Evolutionary conservation across 768 basidiomycete species (phyloP).

Genomic region (Imleria badia): DNA sequence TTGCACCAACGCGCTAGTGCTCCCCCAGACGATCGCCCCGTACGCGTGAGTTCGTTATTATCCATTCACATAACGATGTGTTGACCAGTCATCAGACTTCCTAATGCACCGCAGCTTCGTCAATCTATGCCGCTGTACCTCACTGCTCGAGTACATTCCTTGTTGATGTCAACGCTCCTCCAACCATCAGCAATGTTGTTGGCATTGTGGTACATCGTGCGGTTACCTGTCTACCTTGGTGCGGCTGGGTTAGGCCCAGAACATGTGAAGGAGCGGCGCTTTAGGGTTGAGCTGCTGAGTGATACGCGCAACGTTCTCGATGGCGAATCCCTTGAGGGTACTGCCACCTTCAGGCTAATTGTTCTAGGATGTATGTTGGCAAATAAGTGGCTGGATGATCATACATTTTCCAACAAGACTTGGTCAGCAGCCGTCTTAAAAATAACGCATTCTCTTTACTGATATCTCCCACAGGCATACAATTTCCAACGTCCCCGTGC

Average conservation of each 20-base stretch:
- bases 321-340: conserved; percentile 49
- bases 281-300: conserved; percentile 63
- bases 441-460: neutral
- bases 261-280: conserved; percentile 56
- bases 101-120: conserved; percentile 33
- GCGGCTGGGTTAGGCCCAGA: conserved; percentile 50
- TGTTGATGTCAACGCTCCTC: conserved; percentile 74
- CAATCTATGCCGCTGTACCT: conserved; percentile 46
- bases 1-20: conserved; percentile 67
- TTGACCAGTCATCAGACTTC: conserved; percentile 22
- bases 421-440: conserved; percentile 49
- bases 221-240: conserved; percentile 68
- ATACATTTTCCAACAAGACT: conserved; percentile 88
- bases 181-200: conserved; percentile 81
- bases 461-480: conserved; percentile 56
- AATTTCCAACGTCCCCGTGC: conserved; percentile 74
- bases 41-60: conserved; percentile 48
- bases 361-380: conserved; percentile 83
- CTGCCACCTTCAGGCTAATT: conserved; percentile 70
- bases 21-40: conserved; percentile 53
- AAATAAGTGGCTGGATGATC: conserved; percentile 88
- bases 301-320: conserved; percentile 44
- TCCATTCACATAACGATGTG: neutral
- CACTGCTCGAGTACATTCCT: conserved; percentile 62
- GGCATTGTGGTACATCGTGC: conserved; percentile 80